Percentiles rank a stretch among this genome's conserved stretches.
Evolutionary conservation across 371 early-diverging fungal genomes (phyloP).

Genomic region (Mortierella sp.): DNA sequence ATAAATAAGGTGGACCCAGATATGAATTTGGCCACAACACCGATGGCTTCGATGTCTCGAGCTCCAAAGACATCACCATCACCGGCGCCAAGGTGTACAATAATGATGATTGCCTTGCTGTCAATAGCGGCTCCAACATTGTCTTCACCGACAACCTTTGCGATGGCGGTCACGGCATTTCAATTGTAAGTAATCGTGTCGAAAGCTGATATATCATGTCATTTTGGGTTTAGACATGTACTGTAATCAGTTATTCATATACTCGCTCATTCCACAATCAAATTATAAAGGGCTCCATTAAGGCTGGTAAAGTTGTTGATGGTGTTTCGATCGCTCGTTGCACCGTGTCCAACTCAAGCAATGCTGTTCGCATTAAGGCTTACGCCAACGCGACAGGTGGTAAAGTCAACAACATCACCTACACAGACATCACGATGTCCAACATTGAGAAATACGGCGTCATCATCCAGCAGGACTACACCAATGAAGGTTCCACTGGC

Average conservation of each 20-base stretch:
- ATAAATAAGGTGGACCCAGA: conserved; percentile 35
- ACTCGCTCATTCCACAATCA: neutral
- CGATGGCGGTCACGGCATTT: conserved; percentile 57
- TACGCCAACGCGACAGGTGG: conserved; percentile 46
- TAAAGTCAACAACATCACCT: conserved; percentile 47
- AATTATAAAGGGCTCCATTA: conserved; percentile 44
- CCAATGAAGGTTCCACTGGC: conserved; percentile 55
- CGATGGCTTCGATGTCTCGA: conserved; percentile 48
- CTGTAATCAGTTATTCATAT: neutral
- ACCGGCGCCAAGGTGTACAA: conserved; percentile 45
- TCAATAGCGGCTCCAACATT: conserved; percentile 54
- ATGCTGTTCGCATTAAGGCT: conserved; percentile 59
- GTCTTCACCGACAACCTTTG: conserved; percentile 34
- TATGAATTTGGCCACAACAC: conserved; percentile 52
- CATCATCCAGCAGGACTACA: conserved; percentile 56
- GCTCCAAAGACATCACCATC: conserved; percentile 32
- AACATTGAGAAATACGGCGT: conserved; percentile 45
- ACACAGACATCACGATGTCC: conserved; percentile 42
- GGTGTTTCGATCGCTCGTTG: conserved; percentile 31
- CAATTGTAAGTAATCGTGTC: conserved; percentile 35
- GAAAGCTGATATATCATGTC: no score
- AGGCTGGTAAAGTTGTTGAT: conserved; percentile 33
- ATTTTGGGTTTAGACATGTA: no score
- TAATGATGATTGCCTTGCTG: conserved; percentile 58
- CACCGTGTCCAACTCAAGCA: conserved; percentile 35